These are phyloP conservation scores for Amanita pseudoporphyria DNA, from an alignment of 768 basidiomycete genomes.

Conservation along the genomic window DNA sequence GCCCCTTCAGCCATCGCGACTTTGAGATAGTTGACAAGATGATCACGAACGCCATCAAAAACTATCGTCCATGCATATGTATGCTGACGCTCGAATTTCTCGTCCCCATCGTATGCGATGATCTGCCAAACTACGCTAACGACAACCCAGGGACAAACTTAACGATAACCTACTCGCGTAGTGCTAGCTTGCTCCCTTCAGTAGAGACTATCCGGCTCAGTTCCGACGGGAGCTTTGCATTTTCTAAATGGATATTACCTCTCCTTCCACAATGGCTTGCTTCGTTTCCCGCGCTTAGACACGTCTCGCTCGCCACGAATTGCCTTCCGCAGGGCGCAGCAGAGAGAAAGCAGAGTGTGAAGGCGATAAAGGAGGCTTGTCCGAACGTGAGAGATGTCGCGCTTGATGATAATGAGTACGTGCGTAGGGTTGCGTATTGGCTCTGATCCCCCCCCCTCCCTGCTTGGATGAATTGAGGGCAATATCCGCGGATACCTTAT, in stretches of 20 bases:
- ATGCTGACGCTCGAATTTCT: slow-evolving; percentile 12
- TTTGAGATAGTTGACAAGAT: slow-evolving; percentile 10
- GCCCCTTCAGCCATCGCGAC: slow-evolving; percentile 11
- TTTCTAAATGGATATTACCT: slow-evolving; percentile 14
- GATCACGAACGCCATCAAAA: slow-evolving; percentile 6
- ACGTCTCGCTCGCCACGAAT: slow-evolving; percentile 11
- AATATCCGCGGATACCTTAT: neutral
- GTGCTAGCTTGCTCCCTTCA: neutral
- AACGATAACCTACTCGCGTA: neutral
- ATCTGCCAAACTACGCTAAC: neutral
- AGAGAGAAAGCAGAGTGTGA: neutral
- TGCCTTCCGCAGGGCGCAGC: slow-evolving; percentile 9
- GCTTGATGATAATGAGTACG: slow-evolving; percentile 7
- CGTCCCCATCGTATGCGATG: slow-evolving; percentile 9
- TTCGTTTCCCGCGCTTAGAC: slow-evolving; percentile 11
- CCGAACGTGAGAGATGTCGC: slow-evolving; percentile 6
- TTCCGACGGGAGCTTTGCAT: slow-evolving; percentile 15
- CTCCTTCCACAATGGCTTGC: slow-evolving; percentile 14
- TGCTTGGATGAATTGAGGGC: neutral
- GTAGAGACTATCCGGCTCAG: slow-evolving; percentile 10
- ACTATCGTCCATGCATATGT: neutral
- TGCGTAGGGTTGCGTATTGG: slow-evolving; percentile 2
- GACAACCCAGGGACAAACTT: neutral
- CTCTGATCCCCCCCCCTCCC: neutral
- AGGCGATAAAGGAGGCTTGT: slow-evolving; percentile 9